Percentiles rank a stretch among this genome's conserved stretches.
Evolutionary conservation across 108 stramenopile genomes (phyloP).

Genomic region (Discostella pseudostelligera): DNA sequence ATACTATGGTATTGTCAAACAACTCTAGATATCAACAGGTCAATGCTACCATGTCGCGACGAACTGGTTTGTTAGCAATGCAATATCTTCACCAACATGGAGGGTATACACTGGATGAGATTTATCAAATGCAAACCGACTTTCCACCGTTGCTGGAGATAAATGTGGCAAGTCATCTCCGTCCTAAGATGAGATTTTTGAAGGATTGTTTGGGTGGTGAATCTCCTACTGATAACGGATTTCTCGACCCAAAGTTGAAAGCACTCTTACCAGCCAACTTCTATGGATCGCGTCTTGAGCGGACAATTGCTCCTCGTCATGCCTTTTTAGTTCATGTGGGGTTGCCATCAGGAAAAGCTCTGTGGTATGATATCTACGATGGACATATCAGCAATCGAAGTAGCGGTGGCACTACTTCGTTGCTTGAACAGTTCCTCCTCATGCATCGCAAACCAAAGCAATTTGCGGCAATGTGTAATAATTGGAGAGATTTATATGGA

Average conservation of each 20-base stretch:
- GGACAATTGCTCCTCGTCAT: conserved; percentile 75
- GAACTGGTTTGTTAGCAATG: conserved; percentile 37
- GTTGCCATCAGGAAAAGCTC: conserved; percentile 27
- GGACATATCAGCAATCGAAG: conserved; percentile 8
- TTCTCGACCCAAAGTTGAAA: conserved; percentile 25
- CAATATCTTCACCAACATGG: conserved; percentile 55
- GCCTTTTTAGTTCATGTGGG: conserved; percentile 65
- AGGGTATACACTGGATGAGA: conserved; percentile 57
- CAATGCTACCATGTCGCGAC: conserved; percentile 15
- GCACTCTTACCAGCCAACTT: conserved; percentile 57
- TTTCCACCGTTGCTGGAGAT: conserved; percentile 78
- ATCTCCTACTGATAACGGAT: background rate
- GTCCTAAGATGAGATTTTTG: conserved; percentile 78
- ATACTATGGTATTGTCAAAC: background rate
- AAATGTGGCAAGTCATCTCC: conserved; percentile 62
- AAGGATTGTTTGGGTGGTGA: conserved; percentile 54
- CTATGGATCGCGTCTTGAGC: conserved; percentile 75
- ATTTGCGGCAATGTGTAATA: conserved; percentile 76
- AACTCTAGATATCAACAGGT: conserved; percentile 1
- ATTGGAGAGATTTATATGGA: conserved; percentile 46
- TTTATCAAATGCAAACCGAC: conserved; percentile 50
- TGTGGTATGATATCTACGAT: conserved; percentile 47
- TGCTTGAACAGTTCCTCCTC: conserved; percentile 62
- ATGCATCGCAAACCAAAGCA: conserved; percentile 63
- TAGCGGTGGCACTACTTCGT: background rate